Conservation (phyloP, 2,329 filamentous ascomycete species). For the Aspergillus transmontanensis region DNA sequence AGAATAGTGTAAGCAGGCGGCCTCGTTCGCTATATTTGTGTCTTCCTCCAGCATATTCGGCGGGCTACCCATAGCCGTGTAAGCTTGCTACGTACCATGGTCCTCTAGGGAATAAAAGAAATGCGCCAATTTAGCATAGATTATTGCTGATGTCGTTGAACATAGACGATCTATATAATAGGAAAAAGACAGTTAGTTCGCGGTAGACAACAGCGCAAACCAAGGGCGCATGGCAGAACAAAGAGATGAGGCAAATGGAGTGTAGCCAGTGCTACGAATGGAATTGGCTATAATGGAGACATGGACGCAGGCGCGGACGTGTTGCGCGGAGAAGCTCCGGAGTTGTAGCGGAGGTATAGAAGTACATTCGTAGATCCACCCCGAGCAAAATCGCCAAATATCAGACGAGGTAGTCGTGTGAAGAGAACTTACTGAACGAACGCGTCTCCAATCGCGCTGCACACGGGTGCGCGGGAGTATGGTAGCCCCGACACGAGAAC, state of each 20-base stretch:
- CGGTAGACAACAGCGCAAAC: neutral
- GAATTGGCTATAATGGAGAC: neutral
- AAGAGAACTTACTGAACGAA: constrained; percentile 20
- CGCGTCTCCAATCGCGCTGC: constrained; percentile 28
- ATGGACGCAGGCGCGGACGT: neutral
- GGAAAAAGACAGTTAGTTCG: neutral
- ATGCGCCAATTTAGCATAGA: constrained; percentile 32
- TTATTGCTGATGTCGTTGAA: neutral
- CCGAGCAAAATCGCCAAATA: neutral
- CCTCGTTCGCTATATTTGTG: neutral
- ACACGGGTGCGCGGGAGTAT: constrained; percentile 14
- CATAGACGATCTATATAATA: constrained; percentile 1
- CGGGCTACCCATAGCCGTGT: neutral
- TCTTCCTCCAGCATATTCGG: neutral
- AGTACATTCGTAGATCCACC: neutral
- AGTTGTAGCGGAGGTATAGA: neutral
- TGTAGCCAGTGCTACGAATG: neutral
- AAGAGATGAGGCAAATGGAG: neutral
- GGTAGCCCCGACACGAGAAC: constrained; percentile 13
- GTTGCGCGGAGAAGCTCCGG: constrained; percentile 5
- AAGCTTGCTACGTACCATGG: constrained; percentile 33
- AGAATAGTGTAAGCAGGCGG: constrained; percentile 23
- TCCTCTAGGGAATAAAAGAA: constrained; percentile 20
- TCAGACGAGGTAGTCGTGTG: neutral
- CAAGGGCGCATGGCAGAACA: neutral